These are phyloP conservation scores for Fusarium domesticum DNA, from an alignment of 2,329 filamentous ascomycete genomes.

Conservation along the genomic window DNA sequence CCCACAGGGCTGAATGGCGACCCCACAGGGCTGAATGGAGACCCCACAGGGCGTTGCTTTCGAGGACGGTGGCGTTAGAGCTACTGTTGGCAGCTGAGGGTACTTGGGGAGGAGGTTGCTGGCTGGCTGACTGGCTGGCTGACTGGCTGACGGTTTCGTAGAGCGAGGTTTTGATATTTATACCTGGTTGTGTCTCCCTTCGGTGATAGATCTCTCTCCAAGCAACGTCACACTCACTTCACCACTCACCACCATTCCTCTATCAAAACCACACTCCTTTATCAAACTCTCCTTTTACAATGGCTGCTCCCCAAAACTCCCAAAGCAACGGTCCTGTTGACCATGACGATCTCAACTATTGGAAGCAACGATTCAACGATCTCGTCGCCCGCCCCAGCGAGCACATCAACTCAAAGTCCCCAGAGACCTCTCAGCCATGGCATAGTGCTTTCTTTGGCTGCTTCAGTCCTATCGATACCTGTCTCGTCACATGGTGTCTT, in stretches of 20 bases:
- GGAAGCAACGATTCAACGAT: constrained; percentile 44
- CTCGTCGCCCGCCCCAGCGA: constrained; percentile 42
- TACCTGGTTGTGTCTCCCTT: no score
- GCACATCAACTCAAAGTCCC: constrained; percentile 42
- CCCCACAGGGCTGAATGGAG: neutral
- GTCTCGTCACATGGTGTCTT: constrained; percentile 44
- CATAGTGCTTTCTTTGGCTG: constrained; percentile 42
- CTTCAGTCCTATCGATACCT: constrained; percentile 43
- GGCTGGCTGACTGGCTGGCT: no score
- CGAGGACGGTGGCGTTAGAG: no score
- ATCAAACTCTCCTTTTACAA: constrained; percentile 7
- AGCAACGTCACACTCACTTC: neutral
- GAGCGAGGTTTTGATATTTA: no score
- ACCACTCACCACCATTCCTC: neutral
- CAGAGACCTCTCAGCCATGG: constrained; percentile 39
- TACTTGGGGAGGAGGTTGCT: no score
- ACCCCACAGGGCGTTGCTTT: no score
- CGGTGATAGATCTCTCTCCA: no score
- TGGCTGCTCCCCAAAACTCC: constrained; percentile 18
- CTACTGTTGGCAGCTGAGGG: no score
- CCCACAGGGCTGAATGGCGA: neutral
- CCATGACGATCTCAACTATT: constrained; percentile 43
- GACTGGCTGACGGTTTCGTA: no score
- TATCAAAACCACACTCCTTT: neutral
- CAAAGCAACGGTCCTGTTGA: constrained; percentile 37